Conservation (phyloP, 2,329 filamentous ascomycete species). For the Pyrenochaeta sp. region DNA sequence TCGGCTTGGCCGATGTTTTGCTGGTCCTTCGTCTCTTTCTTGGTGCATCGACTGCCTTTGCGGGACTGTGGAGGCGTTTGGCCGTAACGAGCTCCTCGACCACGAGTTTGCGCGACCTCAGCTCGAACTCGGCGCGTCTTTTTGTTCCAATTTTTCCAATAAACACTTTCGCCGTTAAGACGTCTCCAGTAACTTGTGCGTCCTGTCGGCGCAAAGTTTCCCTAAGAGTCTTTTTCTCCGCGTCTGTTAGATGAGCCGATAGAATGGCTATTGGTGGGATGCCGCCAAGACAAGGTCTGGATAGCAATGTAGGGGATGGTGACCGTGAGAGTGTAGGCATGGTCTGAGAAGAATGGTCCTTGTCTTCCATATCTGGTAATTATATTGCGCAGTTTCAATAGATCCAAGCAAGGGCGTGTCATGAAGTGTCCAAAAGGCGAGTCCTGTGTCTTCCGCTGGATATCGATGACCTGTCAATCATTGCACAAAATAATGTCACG, state of each 20-base stretch:
- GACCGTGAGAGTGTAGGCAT: slow-evolving; percentile 23
- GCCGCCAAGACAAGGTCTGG: slow-evolving; percentile 48
- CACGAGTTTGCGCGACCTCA: slow-evolving; percentile 70
- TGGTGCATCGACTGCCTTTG: slow-evolving; percentile 14
- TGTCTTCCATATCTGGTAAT: slow-evolving; percentile 26
- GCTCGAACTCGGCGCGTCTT: slow-evolving; percentile 77
- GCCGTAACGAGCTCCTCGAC: slow-evolving; percentile 58
- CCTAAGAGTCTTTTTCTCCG: slow-evolving; percentile 70
- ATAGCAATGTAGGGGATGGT: slow-evolving; percentile 20
- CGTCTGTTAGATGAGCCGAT: slow-evolving; percentile 69
- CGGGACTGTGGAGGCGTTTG: slow-evolving; percentile 24
- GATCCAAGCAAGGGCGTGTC: slow-evolving; percentile 36
- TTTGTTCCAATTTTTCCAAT: slow-evolving; percentile 75
- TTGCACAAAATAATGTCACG: no score
- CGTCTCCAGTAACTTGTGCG: slow-evolving; percentile 72
- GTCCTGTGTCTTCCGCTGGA: slow-evolving; percentile 21
- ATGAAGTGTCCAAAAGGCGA: slow-evolving; percentile 34
- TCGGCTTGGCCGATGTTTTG: slow-evolving; percentile 4
- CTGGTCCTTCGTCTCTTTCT: slow-evolving; percentile 27
- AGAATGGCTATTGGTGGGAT: slow-evolving; percentile 77
- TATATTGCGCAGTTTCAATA: slow-evolving; percentile 29
- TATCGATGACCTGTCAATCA: slow-evolving; percentile 21
- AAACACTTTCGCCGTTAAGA: slow-evolving; percentile 74
- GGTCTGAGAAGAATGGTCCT: slow-evolving; percentile 29
- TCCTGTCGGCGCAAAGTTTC: slow-evolving; percentile 63